phyloP scores from a whole-genome alignment of 2,329 filamentous ascomycete species.

The Sarocladium kiliense region DNA sequence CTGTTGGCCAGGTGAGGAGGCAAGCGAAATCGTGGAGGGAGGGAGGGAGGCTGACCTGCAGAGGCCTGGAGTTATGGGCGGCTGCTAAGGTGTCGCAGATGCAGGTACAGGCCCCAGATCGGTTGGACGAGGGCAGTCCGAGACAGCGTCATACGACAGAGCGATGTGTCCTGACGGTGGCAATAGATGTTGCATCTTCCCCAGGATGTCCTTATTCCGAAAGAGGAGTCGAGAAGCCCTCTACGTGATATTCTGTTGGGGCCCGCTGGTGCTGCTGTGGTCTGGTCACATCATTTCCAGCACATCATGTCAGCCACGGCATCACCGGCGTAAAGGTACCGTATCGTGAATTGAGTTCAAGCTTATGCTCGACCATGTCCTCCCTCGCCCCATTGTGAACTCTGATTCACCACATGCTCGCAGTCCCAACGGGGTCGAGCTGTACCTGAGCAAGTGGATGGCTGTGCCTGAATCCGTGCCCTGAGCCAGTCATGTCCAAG shows the following conservation, averaged over 20 bases:
- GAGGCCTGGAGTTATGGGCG: background rate
- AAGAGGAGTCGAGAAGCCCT: too few relatives aligned
- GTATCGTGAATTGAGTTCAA: slow-evolving; percentile 8
- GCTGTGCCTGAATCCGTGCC: background rate
- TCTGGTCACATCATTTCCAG: background rate
- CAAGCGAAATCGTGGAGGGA: too few relatives aligned
- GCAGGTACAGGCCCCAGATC: slow-evolving; percentile 2
- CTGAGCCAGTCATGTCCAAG: background rate
- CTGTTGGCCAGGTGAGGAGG: background rate
- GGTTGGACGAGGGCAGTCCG: slow-evolving; percentile 4
- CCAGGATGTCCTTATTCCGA: too few relatives aligned
- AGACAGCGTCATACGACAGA: slow-evolving; percentile 1
- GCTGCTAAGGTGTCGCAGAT: slow-evolving; percentile 1
- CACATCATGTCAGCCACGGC: background rate
- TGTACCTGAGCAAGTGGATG: background rate
- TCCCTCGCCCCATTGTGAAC: background rate
- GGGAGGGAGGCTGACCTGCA: too few relatives aligned
- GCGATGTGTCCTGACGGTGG: background rate
- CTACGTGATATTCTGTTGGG: background rate
- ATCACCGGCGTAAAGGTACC: background rate
- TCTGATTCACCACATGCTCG: too few relatives aligned
- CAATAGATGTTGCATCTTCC: background rate
- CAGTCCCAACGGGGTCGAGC: too few relatives aligned
- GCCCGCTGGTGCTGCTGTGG: background rate
- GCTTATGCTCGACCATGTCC: slow-evolving; percentile 1